phyloP scores from a whole-genome alignment of 495 filamentous ascomycete species.

The Aspergillus steynii region DNA sequence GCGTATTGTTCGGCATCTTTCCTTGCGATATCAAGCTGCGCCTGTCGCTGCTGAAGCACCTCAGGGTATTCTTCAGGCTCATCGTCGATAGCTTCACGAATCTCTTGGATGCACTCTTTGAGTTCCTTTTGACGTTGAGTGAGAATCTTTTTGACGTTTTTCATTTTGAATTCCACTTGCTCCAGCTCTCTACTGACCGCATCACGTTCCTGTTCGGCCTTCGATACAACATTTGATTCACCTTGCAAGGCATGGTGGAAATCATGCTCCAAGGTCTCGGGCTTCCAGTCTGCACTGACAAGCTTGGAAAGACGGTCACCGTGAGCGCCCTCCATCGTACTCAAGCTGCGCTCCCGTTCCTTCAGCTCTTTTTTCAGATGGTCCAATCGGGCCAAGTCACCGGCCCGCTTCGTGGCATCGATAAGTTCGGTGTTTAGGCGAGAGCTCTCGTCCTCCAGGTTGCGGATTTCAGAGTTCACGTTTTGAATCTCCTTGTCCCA shows the following conservation, averaged over 20 bases:
- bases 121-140: conserved; percentile 65
- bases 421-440: conserved; percentile 73
- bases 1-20: conserved; percentile 63
- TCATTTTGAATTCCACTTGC: conserved; percentile 76
- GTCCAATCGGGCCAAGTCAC: conserved; percentile 76
- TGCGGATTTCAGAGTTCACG: conserved; percentile 60
- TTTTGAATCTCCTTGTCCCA: conserved; percentile 70
- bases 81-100: conserved; percentile 50
- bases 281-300: conserved; percentile 65
- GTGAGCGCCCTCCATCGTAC: conserved; percentile 76
- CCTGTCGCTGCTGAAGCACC: conserved; percentile 56
- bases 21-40: conserved; percentile 58
- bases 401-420: conserved; percentile 74
- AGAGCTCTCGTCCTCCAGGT: conserved; percentile 66
- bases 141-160: conserved; percentile 57
- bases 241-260: conserved; percentile 66
- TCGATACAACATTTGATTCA: conserved; percentile 51
- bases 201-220: conserved; percentile 69
- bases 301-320: conserved; percentile 63
- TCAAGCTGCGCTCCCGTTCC: conserved; percentile 66
- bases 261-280: conserved; percentile 66
- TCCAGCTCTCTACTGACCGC: conserved; percentile 69
- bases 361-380: conserved; percentile 74
- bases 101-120: conserved; percentile 53
- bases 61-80: conserved; percentile 56